These are phyloP conservation scores for Talaromyces proteolyticus DNA, from an alignment of 495 filamentous ascomycete species.

Conservation along the genomic window DNA sequence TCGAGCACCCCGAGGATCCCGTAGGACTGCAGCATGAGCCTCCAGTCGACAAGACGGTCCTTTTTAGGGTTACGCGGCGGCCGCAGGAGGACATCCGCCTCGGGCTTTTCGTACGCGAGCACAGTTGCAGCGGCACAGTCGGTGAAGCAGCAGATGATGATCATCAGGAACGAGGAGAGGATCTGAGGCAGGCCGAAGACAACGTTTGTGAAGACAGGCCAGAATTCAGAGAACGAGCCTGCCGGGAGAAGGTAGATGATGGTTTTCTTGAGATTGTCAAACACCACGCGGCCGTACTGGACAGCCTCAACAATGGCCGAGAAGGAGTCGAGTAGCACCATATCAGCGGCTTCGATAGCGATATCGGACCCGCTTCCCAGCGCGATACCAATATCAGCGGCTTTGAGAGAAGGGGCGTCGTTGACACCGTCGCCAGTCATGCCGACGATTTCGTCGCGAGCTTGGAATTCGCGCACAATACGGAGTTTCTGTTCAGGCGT, in stretches of 20 bases:
- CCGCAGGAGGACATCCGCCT: conserved; percentile 60
- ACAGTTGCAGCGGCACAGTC: conserved; percentile 52
- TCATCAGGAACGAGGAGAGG: conserved; percentile 66
- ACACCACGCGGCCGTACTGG: conserved; percentile 49
- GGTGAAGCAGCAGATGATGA: conserved; percentile 67
- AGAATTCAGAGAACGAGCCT: conserved; percentile 67
- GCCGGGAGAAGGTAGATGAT: conserved; percentile 58
- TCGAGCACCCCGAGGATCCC: conserved; percentile 46
- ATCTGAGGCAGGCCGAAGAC: conserved; percentile 65
- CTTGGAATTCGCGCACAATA: conserved; percentile 64
- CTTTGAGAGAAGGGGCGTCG: conserved; percentile 59
- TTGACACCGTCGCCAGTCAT: conserved; percentile 72
- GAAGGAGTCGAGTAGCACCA: conserved; percentile 73
- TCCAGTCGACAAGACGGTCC: conserved; percentile 50
- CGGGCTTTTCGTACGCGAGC: conserved; percentile 63
- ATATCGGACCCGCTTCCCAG: conserved; percentile 56
- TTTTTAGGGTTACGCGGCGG: conserved; percentile 56
- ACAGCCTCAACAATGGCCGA: conserved; percentile 64
- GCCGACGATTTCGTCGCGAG: conserved; percentile 59
- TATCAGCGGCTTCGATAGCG: conserved; percentile 77
- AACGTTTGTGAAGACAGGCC: conserved; percentile 68
- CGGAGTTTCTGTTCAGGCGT: conserved; percentile 70
- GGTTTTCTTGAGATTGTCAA: conserved; percentile 55
- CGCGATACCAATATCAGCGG: conserved; percentile 62
- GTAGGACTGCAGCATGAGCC: conserved; percentile 45